These are phyloP conservation scores for Jatropha multifida DNA, from an alignment of 441 rosid species.

Conservation along the genomic window DNA sequence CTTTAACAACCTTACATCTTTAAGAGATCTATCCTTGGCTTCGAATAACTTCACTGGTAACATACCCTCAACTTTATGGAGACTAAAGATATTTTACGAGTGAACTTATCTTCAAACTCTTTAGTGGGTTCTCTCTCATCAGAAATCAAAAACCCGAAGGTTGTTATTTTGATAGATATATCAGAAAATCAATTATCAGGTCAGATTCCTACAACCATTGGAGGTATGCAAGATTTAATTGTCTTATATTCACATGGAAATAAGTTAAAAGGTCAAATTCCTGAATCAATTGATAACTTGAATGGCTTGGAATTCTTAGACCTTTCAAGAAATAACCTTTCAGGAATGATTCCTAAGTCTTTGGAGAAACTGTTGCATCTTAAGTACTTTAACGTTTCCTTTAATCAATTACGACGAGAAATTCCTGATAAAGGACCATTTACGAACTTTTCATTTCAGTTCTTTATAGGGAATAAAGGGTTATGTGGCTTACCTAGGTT, in stretches of 20 bases:
- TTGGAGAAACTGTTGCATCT: neutral
- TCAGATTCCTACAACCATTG: conserved; percentile 19
- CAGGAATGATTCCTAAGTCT: conserved; percentile 19
- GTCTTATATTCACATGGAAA: conserved; percentile 9
- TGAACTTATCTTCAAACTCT: conserved; percentile 13
- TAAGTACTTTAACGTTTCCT: conserved; percentile 13
- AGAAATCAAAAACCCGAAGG: neutral
- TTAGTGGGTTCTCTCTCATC: conserved; percentile 10
- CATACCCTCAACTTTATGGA: conserved; percentile 19
- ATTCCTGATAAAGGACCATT: conserved; percentile 24
- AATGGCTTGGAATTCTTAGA: conserved; percentile 13
- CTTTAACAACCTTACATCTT: conserved; percentile 6
- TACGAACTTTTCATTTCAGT: conserved; percentile 1
- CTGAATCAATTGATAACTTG: conserved; percentile 6
- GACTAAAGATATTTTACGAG: neutral
- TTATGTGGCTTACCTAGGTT: neutral
- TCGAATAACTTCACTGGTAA: neutral
- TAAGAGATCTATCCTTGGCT: neutral
- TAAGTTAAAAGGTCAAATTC: conserved; percentile 17
- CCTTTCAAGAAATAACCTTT: conserved; percentile 5
- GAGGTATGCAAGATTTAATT: neutral
- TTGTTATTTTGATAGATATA: neutral
- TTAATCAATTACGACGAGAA: conserved; percentile 15
- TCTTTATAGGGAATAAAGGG: conserved; percentile 16
- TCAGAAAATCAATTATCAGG: conserved; percentile 18